Percentiles rank a stretch among this genome's conserved stretches.
These are phyloP conservation scores for Xylariaceae sp. DNA, from an alignment of 2,329 filamentous ascomycete species.

Conservation along the genomic window DNA sequence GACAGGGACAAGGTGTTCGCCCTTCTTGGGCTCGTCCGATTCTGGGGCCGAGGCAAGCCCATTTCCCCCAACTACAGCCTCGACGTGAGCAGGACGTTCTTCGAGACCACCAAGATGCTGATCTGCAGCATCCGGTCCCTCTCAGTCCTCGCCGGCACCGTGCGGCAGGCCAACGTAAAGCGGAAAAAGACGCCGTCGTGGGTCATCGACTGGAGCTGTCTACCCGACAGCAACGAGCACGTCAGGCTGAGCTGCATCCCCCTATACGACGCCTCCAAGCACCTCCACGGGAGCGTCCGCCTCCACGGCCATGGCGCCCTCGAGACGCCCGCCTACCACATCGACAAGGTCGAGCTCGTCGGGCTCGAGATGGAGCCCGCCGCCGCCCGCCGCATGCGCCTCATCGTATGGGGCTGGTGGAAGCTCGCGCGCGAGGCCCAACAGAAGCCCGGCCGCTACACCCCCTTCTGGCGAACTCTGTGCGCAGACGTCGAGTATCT, in stretches of 20 bases:
- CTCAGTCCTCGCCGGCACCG: constrained; percentile 11
- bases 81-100: constrained; percentile 5
- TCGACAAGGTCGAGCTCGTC: constrained; percentile 11
- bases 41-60: constrained; percentile 10
- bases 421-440: not conserved
- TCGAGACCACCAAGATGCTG: constrained; percentile 8
- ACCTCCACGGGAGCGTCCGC: constrained; percentile 8
- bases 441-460: constrained; percentile 2
- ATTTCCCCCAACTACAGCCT: constrained; percentile 10
- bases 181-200: constrained; percentile 8
- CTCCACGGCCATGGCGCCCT: constrained; percentile 11
- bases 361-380: not conserved
- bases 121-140: constrained; percentile 13
- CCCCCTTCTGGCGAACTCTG: constrained; percentile 13
- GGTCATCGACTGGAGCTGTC: constrained; percentile 14
- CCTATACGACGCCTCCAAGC: constrained; percentile 8
- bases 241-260: constrained; percentile 8
- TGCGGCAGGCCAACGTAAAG: constrained; percentile 3
- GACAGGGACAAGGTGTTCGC: constrained; percentile 18
- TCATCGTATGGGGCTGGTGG: constrained; percentile 9
- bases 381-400: not conserved
- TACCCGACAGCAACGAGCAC: constrained; percentile 11
- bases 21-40: constrained; percentile 13
- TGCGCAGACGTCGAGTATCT: constrained; percentile 11
- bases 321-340: constrained; percentile 9